These are phyloP conservation scores for Coemansia sp. DNA, from an alignment of 192 early-diverging fungal species.

Conservation along the genomic window DNA sequence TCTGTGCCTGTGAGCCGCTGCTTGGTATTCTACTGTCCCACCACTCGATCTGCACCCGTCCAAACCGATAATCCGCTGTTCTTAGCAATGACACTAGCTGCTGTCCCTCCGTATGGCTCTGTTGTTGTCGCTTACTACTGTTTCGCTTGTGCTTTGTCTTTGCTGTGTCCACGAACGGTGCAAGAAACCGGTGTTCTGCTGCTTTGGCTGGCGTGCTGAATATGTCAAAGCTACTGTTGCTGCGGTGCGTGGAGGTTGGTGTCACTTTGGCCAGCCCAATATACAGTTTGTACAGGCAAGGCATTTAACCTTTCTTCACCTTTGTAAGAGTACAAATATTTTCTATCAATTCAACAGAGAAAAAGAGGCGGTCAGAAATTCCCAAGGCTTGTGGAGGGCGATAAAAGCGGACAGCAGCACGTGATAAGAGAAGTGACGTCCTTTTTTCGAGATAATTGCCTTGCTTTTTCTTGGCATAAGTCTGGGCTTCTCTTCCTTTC, in stretches of 20 bases:
- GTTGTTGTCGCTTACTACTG: too few species aligned
- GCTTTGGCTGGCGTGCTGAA: slow-evolving; percentile 10
- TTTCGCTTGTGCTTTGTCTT: neutral
- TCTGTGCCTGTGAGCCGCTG: too few species aligned
- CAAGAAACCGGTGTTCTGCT: neutral
- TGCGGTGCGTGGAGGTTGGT: neutral
- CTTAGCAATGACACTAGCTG: slow-evolving; percentile 5
- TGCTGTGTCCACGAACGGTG: slow-evolving; percentile 3
- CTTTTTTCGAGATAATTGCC: too few species aligned
- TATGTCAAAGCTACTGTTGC: slow-evolving; percentile 2
- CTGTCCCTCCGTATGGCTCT: too few species aligned
- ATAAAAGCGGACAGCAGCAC: neutral
- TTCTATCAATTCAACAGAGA: too few species aligned
- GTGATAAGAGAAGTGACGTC: too few species aligned
- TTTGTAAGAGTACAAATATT: too few species aligned
- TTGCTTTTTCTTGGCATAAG: too few species aligned
- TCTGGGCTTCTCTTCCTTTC: neutral
- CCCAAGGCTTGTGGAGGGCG: neutral
- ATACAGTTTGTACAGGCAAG: slow-evolving; percentile 20
- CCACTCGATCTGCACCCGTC: slow-evolving; percentile 40
- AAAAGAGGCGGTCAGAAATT: neutral
- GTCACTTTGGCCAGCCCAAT: slow-evolving; percentile 17
- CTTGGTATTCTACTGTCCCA: neutral
- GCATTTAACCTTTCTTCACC: neutral
- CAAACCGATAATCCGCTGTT: slow-evolving; percentile 27